These are phyloP conservation scores for Aspergillus tamarii DNA, from an alignment of 2,329 filamentous ascomycete genomes.

Conservation along the genomic window DNA sequence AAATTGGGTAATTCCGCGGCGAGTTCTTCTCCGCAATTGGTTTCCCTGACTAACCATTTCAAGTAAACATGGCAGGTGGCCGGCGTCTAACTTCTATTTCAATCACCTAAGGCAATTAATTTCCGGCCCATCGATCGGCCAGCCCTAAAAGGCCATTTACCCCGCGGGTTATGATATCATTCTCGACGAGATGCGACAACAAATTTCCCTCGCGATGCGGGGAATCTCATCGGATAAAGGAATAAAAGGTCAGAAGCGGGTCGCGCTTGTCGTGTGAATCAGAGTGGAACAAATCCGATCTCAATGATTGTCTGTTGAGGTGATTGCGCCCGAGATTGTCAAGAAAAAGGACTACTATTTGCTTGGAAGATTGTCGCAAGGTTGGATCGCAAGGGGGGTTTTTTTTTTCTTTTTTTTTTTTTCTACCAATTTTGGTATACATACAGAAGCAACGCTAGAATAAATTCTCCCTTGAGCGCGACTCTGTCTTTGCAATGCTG, in stretches of 20 bases:
- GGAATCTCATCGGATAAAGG: not conserved
- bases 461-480: not conserved
- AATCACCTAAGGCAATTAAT: not conserved
- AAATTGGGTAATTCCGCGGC: not conserved
- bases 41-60: accelerated
- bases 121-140: not conserved
- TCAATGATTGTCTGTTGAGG: not conserved
- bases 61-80: accelerated
- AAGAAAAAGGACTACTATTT: no score
- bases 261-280: not conserved
- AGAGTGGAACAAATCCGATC: not conserved
- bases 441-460: not conserved
- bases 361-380: not conserved
- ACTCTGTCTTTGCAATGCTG: not conserved
- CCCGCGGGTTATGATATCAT: not conserved
- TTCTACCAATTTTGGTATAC: not conserved
- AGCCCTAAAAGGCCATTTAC: not conserved
- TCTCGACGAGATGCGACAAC: not conserved
- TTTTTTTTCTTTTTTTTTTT: no score
- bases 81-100: not conserved
- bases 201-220: not conserved
- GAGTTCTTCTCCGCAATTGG: not conserved
- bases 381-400: not conserved
- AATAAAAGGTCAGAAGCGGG: not conserved
- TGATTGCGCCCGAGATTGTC: not conserved